Conservation (phyloP, 2,329 filamentous ascomycete species). For the Coleophoma cylindrospora region DNA sequence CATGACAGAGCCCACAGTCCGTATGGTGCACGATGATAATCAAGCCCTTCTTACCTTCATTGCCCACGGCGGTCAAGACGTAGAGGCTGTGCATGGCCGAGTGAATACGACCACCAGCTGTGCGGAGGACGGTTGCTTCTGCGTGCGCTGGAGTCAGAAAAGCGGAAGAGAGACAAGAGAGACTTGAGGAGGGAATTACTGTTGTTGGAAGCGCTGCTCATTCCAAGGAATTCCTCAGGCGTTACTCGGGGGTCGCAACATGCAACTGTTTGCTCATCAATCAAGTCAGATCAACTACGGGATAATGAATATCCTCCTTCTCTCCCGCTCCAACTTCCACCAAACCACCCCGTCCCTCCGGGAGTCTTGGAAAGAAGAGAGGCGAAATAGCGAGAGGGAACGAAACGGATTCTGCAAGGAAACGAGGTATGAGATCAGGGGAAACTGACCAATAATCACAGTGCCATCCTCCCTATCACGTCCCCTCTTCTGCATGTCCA, state of each 20-base stretch:
- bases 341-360: no score
- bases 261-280: slow-evolving; percentile 8
- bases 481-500: slow-evolving; percentile 17
- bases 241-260: slow-evolving; percentile 18
- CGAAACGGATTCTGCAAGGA: not conserved
- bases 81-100: slow-evolving; percentile 13
- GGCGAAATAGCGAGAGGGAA: no score
- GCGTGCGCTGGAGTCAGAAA: not conserved
- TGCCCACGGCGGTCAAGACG: slow-evolving; percentile 17
- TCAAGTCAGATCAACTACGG: not conserved
- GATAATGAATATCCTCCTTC: not conserved
- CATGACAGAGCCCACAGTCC: slow-evolving; percentile 12
- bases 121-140: slow-evolving; percentile 19
- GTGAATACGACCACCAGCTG: slow-evolving; percentile 15
- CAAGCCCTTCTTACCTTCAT: slow-evolving; percentile 15
- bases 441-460: slow-evolving; percentile 14
- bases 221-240: slow-evolving; percentile 16
- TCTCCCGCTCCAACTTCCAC: not conserved
- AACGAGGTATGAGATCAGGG: not conserved
- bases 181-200: not conserved
- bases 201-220: slow-evolving; percentile 2
- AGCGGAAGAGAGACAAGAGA: not conserved
- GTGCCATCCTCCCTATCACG: slow-evolving; percentile 18
- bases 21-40: slow-evolving; percentile 19
- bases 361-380: no score